Conservation (phyloP, 768 basidiomycete species). For the Lactifluus piperatus region DNA sequence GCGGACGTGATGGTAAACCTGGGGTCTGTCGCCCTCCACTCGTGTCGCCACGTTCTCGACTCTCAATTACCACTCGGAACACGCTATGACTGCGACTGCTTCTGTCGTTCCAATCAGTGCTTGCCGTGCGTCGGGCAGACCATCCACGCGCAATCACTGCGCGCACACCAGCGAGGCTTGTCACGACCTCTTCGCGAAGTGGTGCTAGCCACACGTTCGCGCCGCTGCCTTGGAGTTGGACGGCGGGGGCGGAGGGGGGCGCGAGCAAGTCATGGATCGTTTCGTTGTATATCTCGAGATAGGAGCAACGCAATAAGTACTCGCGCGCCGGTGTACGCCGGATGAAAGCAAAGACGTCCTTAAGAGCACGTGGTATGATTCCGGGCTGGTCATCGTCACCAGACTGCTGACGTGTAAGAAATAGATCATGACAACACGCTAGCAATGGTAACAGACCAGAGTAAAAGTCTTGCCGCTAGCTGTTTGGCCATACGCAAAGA, state of each 20-base stretch:
- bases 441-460: conserved; percentile 31
- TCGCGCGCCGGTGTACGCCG: conserved; percentile 68
- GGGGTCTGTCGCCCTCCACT: conserved; percentile 45
- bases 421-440: background rate
- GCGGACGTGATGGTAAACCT: conserved; percentile 32
- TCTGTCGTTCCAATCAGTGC: conserved; percentile 98
- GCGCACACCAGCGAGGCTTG: conserved; percentile 74
- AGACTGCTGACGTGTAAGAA: conserved; percentile 31
- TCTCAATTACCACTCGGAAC: conserved; percentile 88
- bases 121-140: conserved; percentile 79
- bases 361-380: conserved; percentile 89
- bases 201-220: conserved; percentile 61
- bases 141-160: conserved; percentile 84
- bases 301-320: conserved; percentile 92
- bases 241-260: conserved; percentile 47
- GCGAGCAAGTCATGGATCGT: conserved; percentile 79
- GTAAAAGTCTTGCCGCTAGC: conserved; percentile 71
- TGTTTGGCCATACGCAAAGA: conserved; percentile 94
- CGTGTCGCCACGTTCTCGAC: conserved; percentile 59
- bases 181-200: conserved; percentile 89
- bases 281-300: conserved; percentile 97
- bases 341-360: conserved; percentile 84
- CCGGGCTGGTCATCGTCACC: conserved; percentile 81
- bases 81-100: conserved; percentile 93
- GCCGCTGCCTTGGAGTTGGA: conserved; percentile 64